A percentile compares a stretch with the other conserved stretches of the same genome.
Evolutionary conservation across 495 filamentous ascomycete species (phyloP).

Genomic region (Penicillium atrosanguineum): DNA sequence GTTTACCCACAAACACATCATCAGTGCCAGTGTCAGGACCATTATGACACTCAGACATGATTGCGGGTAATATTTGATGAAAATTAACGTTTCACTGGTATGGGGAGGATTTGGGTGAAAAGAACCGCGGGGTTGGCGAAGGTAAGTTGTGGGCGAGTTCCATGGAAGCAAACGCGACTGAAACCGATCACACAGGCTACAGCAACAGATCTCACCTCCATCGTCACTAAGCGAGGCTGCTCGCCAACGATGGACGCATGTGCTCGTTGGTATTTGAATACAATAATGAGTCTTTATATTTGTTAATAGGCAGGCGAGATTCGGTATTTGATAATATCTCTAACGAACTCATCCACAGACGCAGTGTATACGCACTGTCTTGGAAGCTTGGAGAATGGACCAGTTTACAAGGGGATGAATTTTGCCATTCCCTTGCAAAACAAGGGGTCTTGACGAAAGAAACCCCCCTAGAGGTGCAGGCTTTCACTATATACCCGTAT

Average conservation of each 20-base stretch:
- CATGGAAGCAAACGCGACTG: not conserved
- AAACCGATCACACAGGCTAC: not conserved
- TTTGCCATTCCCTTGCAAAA: no score
- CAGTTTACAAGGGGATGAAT: no score
- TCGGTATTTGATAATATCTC: not conserved
- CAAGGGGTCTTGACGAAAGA: no score
- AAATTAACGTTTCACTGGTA: not conserved
- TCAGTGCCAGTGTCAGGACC: not conserved
- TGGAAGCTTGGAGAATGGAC: no score
- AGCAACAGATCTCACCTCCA: not conserved
- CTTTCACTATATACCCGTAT: no score
- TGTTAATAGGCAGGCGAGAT: not conserved
- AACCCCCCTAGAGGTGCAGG: no score
- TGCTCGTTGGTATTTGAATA: not conserved
- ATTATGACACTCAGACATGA: not conserved
- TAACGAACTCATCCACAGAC: not conserved
- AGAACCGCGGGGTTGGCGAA: not conserved
- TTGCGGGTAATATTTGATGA: not conserved
- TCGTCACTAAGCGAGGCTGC: no score
- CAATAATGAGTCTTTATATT: not conserved
- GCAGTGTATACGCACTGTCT: not conserved
- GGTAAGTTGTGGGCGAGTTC: not conserved
- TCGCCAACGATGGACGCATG: no score
- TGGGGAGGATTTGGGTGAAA: not conserved
- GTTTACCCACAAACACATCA: slow-evolving; percentile 21